Evolutionary conservation across 176 grass and related monocot species (phyloP).

Genomic region (Sorghum bicolor): DNA sequence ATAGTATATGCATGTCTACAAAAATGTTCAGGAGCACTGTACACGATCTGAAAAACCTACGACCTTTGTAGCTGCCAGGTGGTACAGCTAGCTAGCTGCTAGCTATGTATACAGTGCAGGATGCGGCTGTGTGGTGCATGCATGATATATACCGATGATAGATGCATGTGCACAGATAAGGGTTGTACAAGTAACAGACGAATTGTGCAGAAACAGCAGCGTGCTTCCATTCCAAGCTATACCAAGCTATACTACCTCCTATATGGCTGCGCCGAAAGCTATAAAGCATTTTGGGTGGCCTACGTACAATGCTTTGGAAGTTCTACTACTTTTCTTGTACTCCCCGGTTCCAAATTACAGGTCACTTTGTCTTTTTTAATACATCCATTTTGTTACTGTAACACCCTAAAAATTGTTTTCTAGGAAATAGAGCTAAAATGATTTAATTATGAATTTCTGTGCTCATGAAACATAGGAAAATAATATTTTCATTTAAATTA

Average conservation of each 20-base stretch:
- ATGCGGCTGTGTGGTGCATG: neutral
- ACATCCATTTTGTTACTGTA: too few relatives aligned
- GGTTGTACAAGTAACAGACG: neutral
- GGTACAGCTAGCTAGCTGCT: neutral
- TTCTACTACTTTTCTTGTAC: neutral
- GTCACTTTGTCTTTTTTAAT: too few relatives aligned
- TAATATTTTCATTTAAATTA: too few relatives aligned
- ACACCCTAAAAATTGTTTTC: too few relatives aligned
- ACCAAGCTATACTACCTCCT: too few relatives aligned
- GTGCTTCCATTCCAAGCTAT: too few relatives aligned
- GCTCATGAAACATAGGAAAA: too few relatives aligned
- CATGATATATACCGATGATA: neutral
- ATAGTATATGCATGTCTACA: neutral
- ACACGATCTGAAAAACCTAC: conserved; percentile 19
- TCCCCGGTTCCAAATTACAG: too few relatives aligned
- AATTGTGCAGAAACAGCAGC: conserved; percentile 35
- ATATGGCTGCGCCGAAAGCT: conserved; percentile 6
- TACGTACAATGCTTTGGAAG: neutral
- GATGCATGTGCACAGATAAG: conserved; percentile 31
- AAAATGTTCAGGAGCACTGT: neutral
- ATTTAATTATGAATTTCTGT: too few relatives aligned
- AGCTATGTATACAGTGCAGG: neutral
- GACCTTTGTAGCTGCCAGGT: conserved; percentile 9
- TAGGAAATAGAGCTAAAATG: too few relatives aligned
- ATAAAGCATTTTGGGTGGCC: neutral